Conservation (phyloP, 768 basidiomycete species). For the Termitomyces bulborhizus region DNA sequence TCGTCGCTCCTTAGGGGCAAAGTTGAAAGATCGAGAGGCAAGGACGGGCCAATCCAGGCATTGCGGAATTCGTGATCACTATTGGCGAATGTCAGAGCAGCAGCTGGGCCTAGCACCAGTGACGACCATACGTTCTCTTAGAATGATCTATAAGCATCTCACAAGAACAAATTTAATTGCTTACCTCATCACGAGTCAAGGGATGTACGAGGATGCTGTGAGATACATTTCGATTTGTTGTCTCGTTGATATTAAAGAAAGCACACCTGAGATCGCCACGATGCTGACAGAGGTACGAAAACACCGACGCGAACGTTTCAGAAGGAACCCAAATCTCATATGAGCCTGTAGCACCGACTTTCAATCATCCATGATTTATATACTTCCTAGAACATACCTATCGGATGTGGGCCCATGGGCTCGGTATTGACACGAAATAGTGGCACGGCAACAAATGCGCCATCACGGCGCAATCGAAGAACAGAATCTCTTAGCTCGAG, state of each 20-base stretch:
- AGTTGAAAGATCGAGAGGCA: constrained; percentile 54
- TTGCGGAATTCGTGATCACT: constrained; percentile 68
- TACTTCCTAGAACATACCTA: constrained; percentile 34
- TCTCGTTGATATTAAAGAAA: not conserved
- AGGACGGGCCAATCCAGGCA: constrained; percentile 72
- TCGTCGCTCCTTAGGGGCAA: constrained; percentile 47
- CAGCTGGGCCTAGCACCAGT: not conserved
- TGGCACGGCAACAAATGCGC: constrained; percentile 77
- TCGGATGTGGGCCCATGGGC: constrained; percentile 73
- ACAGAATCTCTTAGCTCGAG: constrained; percentile 67
- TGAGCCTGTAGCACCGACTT: constrained; percentile 35
- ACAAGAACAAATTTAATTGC: constrained; percentile 11
- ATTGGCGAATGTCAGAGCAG: not conserved
- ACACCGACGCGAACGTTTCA: constrained; percentile 70
- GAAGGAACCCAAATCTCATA: constrained; percentile 80
- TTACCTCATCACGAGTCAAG: constrained; percentile 61
- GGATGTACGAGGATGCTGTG: constrained; percentile 72
- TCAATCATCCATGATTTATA: not conserved
- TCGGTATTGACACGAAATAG: constrained; percentile 62
- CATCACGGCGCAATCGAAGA: constrained; percentile 61
- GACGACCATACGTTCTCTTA: constrained; percentile 45
- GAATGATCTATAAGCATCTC: not conserved
- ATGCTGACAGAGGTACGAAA: constrained; percentile 67
- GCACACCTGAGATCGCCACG: constrained; percentile 60
- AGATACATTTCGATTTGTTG: not conserved